These are phyloP conservation scores for Paraconiothyrium sp. DNA, from an alignment of 2,329 filamentous ascomycete species.

Conservation along the genomic window DNA sequence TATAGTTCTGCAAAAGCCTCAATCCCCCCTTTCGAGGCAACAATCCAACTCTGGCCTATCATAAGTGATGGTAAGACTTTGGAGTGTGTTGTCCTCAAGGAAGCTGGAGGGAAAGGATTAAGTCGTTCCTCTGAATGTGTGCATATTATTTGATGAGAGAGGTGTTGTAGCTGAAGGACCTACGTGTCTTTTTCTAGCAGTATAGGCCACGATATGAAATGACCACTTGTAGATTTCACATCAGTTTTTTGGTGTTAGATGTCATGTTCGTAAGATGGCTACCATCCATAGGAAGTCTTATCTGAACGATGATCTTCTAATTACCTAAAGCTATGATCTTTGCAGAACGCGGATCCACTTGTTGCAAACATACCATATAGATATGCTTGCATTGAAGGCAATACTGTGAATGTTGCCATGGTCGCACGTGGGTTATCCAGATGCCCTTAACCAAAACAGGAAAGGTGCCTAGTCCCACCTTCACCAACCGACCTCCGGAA, in stretches of 20 bases:
- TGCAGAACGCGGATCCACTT: background rate
- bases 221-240: no score
- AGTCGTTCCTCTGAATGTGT: background rate
- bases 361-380: background rate
- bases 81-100: background rate
- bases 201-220: no score
- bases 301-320: no score
- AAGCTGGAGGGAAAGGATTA: background rate
- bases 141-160: background rate
- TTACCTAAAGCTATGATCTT: background rate
- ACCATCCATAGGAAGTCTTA: no score
- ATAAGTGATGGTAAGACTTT: background rate
- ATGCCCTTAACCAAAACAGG: slow-evolving; percentile 1
- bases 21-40: background rate
- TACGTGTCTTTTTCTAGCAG: no score
- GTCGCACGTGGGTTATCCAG: background rate
- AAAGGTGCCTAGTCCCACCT: slow-evolving; percentile 1
- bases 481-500: slow-evolving; percentile 1
- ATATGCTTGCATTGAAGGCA: background rate
- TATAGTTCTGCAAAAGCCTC: background rate
- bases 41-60: background rate
- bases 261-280: no score
- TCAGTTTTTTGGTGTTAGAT: no score
- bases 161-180: no score
- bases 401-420: background rate